A percentile compares a stretch with the other conserved stretches of the same genome.
Evolutionary conservation across 805 yeast genomes (phyloP).

Genomic region (Teunomyces gatunensis): DNA sequence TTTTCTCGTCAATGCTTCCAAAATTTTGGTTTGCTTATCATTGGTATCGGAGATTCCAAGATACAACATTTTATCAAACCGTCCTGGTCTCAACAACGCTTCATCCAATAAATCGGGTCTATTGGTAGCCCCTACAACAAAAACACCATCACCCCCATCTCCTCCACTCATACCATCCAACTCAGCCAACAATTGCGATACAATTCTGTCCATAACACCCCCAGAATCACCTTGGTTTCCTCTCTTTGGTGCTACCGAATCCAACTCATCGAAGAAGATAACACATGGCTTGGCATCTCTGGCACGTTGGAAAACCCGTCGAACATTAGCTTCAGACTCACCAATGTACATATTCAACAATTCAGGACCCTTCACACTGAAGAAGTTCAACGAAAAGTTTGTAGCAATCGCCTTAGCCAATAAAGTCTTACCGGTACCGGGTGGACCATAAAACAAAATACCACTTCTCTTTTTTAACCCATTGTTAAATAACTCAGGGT

Average conservation of each 20-base stretch:
- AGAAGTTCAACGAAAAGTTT: constrained; percentile 88
- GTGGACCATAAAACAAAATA: constrained; percentile 94
- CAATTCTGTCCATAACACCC: constrained; percentile 98
- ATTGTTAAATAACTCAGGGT: constrained; percentile 82
- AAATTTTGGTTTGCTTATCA: constrained; percentile 80
- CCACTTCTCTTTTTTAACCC: constrained; percentile 96
- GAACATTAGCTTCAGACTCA: constrained; percentile 95
- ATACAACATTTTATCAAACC: constrained; percentile 94
- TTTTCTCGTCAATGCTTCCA: constrained; percentile 86
- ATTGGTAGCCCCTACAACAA: constrained; percentile 98
- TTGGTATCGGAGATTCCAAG: constrained; percentile 90
- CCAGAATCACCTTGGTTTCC: constrained; percentile 99
- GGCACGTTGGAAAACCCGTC: constrained; percentile 90
- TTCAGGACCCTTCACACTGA: constrained; percentile 97
- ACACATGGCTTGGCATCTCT: constrained; percentile 98
- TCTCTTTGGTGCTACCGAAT: constrained; percentile 96
- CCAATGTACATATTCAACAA: constrained; percentile 96
- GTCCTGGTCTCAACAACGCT: constrained; percentile 87
- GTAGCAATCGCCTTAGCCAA: constrained; percentile 97
- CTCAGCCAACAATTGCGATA: constrained; percentile 91
- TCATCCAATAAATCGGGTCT: constrained; percentile 95
- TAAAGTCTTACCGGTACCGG: constrained; percentile 96
- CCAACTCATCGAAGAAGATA: constrained; percentile 94
- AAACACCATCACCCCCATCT: constrained; percentile 70
- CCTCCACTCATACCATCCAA: constrained; percentile 90